Base-by-base conservation (phyloP, 345 rosid species). In the Xanthoceras sorbifolium region DNA sequence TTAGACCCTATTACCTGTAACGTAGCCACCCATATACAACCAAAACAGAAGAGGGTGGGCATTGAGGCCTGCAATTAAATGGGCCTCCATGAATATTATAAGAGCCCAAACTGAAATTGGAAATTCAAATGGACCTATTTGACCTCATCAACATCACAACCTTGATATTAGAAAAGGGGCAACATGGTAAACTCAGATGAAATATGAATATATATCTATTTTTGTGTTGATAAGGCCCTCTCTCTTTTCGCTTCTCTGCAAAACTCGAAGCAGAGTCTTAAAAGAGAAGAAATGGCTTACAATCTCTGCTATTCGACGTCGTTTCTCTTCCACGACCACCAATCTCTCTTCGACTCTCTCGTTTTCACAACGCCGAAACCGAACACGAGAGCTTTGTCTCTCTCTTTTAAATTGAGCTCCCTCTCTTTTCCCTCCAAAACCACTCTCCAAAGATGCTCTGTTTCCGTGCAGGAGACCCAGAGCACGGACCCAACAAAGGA, bases 401-500 rank as follows among this genome's bases (percentile, higher is more conserved):
- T 14, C 83, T 68, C 86, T 38, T 78, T 67, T 40, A 78, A 64
- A 18, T 81, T 71, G 57, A 28, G 55, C 64, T 76, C 86, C 31
- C 14, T 71, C 69, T 64, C 82, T 12, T 63, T 64, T 72, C 85
- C 72, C 54, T 55, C 86, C 38, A 87, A 59, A 82, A 23, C 74
- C 61, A 57, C 81, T 69, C 83, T 86, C 42, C 89, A 82, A 38
- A 57, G 70, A 29, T 73, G 75, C 77, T 77, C 72, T 26, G 92
- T 91, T 52, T 91, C 97, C 4, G 69, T 89, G 71, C 89, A 88
- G 32, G 86, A 85, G 75, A 54, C 82, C 25, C 78, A 55, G 66
- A 61, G 28, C 73, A 9, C 38, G 60, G 76, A 6, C 60, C 42
- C 81, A 14, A 18, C 72, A 5, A 63, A 74, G 75, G 86, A 76